Evolutionary conservation across 768 basidiomycete species (phyloP).

Genomic region (Tephrocybe sp.): DNA sequence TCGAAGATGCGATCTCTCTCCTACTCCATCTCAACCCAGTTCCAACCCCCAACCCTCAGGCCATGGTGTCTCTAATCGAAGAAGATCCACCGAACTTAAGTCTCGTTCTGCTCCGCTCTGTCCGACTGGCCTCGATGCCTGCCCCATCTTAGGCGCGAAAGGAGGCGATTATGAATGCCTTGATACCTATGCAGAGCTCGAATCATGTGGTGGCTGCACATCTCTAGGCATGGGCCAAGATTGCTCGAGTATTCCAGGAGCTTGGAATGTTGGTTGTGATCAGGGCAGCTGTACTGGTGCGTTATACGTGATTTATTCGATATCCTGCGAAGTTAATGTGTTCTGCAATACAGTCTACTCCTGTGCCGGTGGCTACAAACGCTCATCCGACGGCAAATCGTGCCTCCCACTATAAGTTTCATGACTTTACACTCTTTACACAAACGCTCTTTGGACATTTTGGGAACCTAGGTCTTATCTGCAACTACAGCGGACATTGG

Average conservation of each 20-base stretch:
- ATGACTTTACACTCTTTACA: not conserved
- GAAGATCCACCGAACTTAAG: constrained; percentile 26
- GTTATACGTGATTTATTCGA: constrained; percentile 20
- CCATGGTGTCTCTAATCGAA: constrained; percentile 12
- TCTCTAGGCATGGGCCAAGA: constrained; percentile 65
- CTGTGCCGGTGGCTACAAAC: constrained; percentile 49
- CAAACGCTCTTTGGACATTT: constrained; percentile 6
- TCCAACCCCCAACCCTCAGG: constrained; percentile 39
- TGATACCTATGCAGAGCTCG: constrained; percentile 60
- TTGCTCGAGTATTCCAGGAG: constrained; percentile 66
- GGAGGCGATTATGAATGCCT: constrained; percentile 60
- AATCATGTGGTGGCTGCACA: constrained; percentile 77
- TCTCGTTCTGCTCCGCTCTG: constrained; percentile 45
- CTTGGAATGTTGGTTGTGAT: constrained; percentile 73
- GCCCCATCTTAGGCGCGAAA: constrained; percentile 46
- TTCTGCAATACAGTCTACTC: constrained; percentile 40
- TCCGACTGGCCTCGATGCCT: constrained; percentile 55
- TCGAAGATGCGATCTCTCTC: constrained; percentile 40
- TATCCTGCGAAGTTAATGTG: not conserved
- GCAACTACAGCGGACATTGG: too few species aligned
- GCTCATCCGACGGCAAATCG: constrained; percentile 39
- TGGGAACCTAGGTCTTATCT: not conserved
- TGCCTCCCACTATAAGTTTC: constrained; percentile 36
- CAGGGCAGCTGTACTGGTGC: constrained; percentile 51
- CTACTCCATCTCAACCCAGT: constrained; percentile 31